These are phyloP conservation scores for Eucalyptus tenuipes DNA, from an alignment of 345 rosid genomes.

Conservation along the genomic window DNA sequence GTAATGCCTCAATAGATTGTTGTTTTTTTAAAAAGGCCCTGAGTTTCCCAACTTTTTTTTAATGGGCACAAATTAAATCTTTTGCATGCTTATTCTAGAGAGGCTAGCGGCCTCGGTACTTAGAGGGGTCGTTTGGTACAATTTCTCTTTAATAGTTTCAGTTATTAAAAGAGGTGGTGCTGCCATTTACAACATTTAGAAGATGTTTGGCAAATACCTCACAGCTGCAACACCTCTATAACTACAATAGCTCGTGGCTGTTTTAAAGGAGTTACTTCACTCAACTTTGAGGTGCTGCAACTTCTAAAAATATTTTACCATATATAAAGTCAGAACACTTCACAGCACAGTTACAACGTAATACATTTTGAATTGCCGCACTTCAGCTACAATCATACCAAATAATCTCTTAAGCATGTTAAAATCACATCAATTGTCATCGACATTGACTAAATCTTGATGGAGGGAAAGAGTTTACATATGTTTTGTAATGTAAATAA, in stretches of 20 bases:
- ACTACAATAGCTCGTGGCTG: not conserved
- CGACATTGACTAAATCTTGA: not conserved
- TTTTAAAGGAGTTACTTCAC: not conserved
- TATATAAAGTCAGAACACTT: not conserved
- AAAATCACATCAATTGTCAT: not conserved
- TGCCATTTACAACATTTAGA: not conserved
- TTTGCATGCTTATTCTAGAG: not conserved
- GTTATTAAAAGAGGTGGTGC: not conserved
- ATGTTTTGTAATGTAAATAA: not conserved
- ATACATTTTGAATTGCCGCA: not conserved
- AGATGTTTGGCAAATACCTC: not conserved
- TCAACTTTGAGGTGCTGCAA: not conserved
- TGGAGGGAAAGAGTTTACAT: not conserved
- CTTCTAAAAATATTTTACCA: not conserved
- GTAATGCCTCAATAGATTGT: not conserved
- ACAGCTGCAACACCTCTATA: not conserved
- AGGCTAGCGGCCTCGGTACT: not conserved
- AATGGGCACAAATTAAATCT: not conserved
- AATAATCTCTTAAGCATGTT: not conserved
- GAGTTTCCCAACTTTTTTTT: too few species aligned
- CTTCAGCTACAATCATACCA: not conserved
- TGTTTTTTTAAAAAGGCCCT: not conserved
- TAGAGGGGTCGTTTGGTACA: not conserved
- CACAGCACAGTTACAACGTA: fast-evolving
- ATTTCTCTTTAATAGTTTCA: not conserved